Base-by-base conservation (phyloP, 306 rosid species). In the Hippophae rhamnoides region DNA sequence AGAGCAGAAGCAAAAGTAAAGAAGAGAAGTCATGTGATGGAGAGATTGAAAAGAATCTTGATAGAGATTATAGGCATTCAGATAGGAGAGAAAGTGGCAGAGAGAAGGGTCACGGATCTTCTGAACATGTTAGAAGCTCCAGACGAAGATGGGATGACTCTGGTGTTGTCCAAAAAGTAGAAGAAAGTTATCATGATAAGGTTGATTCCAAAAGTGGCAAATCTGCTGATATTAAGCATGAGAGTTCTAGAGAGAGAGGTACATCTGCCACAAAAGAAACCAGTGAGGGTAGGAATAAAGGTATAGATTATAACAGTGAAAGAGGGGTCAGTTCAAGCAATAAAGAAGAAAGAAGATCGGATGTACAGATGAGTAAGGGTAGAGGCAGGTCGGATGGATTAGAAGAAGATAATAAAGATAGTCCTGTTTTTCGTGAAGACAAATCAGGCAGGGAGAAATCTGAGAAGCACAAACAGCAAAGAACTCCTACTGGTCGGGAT, bases 141-240 rank as follows among this genome's bases (percentile, higher is more conserved):
- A 84, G 99, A 64, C 88, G 95, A 80, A 88, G 82, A 67, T 93
- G 99, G 99, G 99, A 93, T 72, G 97, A 89, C 43, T 72, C 77
- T 43, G 97, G 86, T 56, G 54, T 68, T 57, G 81, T 43, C 41
- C 74, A 65, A 80, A 88, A 72, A 63, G 48, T 13, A 0, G 86
- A 81, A 25, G 93, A 81, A 42, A 73, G 58, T 64, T 70, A 26
- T 77, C 60, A 69, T 52, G 97, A 87, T 60, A 87, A 79, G 65
- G 76, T 68, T 7, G 94, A 84, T 14, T 62, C 64, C 3, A 74
- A 68, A 78, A 72, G 78, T 67, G 60, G 68, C 41, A 87, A 81
- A 77, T 77, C 60, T 64, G 72, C 84, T 55, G 95, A 85, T 66
- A 50, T 63, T 59, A 86, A 82, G 80, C 57, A 74, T 6, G 93